These are phyloP conservation scores for Karstenula rhodostoma DNA, from an alignment of 2,329 filamentous ascomycete species.

Conservation along the genomic window DNA sequence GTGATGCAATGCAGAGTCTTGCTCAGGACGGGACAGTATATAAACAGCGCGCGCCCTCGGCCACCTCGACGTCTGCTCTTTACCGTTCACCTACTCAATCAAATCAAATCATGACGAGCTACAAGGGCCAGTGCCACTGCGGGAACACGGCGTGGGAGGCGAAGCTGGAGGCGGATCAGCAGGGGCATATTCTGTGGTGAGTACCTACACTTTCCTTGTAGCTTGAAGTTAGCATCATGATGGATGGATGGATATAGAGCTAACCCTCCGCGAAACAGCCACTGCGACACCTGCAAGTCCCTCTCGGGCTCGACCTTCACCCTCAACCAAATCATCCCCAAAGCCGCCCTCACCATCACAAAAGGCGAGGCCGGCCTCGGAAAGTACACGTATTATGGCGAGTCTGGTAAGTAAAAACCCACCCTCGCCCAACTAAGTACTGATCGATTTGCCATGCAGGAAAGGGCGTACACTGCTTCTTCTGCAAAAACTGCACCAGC, in stretches of 20 bases:
- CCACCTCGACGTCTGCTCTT: slow-evolving; percentile 16
- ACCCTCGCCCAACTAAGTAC: neutral
- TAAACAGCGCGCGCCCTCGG: slow-evolving; percentile 3
- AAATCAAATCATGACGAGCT: slow-evolving; percentile 52
- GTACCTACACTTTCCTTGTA: slow-evolving; percentile 24
- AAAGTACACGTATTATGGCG: slow-evolving; percentile 64
- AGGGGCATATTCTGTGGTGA: slow-evolving; percentile 57
- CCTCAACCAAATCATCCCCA: slow-evolving; percentile 63
- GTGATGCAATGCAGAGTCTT: neutral
- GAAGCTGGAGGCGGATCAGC: slow-evolving; percentile 56
- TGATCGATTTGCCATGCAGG: slow-evolving; percentile 46
- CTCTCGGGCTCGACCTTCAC: slow-evolving; percentile 61
- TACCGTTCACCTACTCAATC: slow-evolving; percentile 5
- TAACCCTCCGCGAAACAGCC: slow-evolving; percentile 50
- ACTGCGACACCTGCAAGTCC: slow-evolving; percentile 66
- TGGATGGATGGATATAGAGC: no score
- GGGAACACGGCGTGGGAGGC: slow-evolving; percentile 62
- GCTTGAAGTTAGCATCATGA: no score
- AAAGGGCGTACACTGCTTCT: slow-evolving; percentile 65
- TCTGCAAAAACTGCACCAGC: slow-evolving; percentile 64
- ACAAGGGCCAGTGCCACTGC: slow-evolving; percentile 64
- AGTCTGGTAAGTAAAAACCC: slow-evolving; percentile 54
- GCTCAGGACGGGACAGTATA: neutral
- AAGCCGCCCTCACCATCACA: slow-evolving; percentile 59
- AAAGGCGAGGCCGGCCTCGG: slow-evolving; percentile 58